phyloP scores from a whole-genome alignment of 768 basidiomycete species.

The Goffeauzyma gilvescens region DNA sequence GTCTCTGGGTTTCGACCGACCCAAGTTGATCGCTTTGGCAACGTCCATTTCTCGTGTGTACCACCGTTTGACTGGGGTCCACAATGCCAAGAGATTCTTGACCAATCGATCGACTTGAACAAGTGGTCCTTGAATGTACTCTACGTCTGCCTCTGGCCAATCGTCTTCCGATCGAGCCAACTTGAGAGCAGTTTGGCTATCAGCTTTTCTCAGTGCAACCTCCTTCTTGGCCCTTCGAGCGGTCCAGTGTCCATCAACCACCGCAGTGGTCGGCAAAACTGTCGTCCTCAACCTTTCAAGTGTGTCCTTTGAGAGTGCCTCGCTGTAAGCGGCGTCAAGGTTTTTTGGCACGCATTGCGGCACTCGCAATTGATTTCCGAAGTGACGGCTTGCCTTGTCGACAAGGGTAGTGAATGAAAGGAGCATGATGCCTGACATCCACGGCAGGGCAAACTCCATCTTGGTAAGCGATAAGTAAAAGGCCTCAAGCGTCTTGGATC shows the following conservation, averaged over 20 bases:
- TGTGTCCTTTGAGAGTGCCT: slow-evolving; percentile 4
- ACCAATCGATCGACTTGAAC: slow-evolving; percentile 5
- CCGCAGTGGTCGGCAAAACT: slow-evolving; percentile 3
- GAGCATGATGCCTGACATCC: slow-evolving; percentile 6
- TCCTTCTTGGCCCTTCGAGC: neutral
- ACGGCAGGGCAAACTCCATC: slow-evolving; percentile 5
- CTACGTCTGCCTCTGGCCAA: slow-evolving; percentile 9
- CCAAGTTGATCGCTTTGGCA: slow-evolving; percentile 4
- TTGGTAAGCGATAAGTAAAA: neutral
- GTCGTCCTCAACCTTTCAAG: slow-evolving; percentile 6
- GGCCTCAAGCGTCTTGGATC: neutral
- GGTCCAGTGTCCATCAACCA: slow-evolving; percentile 2
- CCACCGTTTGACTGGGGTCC: slow-evolving; percentile 6
- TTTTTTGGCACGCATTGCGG: slow-evolving; percentile 1
- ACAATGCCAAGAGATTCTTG: slow-evolving; percentile 4
- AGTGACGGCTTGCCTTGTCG: slow-evolving; percentile 6
- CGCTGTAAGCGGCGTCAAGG: neutral
- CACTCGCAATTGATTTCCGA: slow-evolving; percentile 1
- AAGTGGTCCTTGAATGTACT: slow-evolving; percentile 6
- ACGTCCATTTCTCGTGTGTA: slow-evolving; percentile 8
- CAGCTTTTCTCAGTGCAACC: neutral
- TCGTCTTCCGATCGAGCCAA: slow-evolving; percentile 1
- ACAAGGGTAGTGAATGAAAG: slow-evolving; percentile 5
- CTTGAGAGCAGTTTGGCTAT: no score
- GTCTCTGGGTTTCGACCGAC: neutral